Evolutionary conservation across 1,284 basidiomycete genomes (phyloP).

Genomic region (Xerocomus minutiporus): DNA sequence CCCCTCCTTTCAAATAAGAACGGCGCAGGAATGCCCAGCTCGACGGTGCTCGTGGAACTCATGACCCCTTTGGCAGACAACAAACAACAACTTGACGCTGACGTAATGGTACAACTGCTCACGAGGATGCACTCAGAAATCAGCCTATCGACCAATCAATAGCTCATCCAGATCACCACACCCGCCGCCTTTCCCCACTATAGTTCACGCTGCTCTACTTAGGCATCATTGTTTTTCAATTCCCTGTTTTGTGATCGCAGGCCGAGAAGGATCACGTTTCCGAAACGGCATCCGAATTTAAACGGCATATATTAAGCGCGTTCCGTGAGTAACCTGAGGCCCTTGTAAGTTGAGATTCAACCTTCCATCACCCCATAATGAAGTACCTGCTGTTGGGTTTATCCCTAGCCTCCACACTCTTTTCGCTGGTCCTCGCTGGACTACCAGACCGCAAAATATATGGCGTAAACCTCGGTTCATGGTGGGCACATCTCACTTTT

Average conservation of each 20-base stretch:
- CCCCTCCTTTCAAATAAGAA: too few relatives aligned
- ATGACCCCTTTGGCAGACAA: too few relatives aligned
- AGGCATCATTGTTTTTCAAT: too few relatives aligned
- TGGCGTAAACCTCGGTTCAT: constrained; percentile 51
- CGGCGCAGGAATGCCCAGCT: too few relatives aligned
- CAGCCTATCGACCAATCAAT: not conserved
- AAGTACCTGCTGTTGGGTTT: constrained; percentile 14
- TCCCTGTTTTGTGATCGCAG: constrained; percentile 1
- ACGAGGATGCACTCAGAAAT: too few relatives aligned
- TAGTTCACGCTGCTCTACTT: not conserved
- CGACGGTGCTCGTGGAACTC: too few relatives aligned
- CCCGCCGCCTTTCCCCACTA: constrained; percentile 1
- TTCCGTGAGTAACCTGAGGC: not conserved
- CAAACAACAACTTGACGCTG: too few relatives aligned
- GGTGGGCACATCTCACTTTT: constrained; percentile 26
- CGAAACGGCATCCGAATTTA: not conserved
- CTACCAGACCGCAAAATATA: constrained; percentile 40
- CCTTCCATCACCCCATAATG: constrained; percentile 15
- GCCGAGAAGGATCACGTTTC: not conserved
- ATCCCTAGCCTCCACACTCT: constrained; percentile 16
- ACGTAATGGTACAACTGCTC: too few relatives aligned
- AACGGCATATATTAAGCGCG: constrained; percentile 9
- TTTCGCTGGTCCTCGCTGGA: constrained; percentile 15
- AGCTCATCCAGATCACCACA: not conserved
- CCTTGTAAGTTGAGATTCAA: not conserved